Evolutionary conservation across 148 eudicot genomes (phyloP).

Genomic region (Chenopodium suecicum): DNA sequence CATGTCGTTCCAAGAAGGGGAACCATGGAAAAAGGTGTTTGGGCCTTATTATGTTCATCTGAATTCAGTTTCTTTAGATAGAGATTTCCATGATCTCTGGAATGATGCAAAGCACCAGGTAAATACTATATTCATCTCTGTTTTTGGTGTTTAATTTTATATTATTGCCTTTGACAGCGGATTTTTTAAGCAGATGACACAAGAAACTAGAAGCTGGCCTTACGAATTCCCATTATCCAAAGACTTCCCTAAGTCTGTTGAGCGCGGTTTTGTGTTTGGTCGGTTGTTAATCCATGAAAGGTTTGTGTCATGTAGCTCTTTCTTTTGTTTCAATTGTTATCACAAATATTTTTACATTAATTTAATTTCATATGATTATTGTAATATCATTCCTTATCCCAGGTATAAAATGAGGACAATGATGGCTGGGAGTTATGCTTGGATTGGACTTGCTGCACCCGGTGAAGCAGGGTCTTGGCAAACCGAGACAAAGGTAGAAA

Average conservation of each 20-base stretch:
- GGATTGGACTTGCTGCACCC: constrained; percentile 47
- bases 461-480: constrained; percentile 52
- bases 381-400: neutral
- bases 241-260: constrained; percentile 38
- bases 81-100: constrained; percentile 35
- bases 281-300: constrained; percentile 43
- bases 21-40: constrained; percentile 54
- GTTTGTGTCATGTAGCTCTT: constrained; percentile 21
- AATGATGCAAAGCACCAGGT: constrained; percentile 49
- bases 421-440: constrained; percentile 34
- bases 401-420: constrained; percentile 31
- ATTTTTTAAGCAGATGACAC: constrained; percentile 33
- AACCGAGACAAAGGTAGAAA: constrained; percentile 43
- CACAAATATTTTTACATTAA: neutral
- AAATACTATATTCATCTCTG: neutral
- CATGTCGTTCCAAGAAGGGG: constrained; percentile 41
- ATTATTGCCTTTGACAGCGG: constrained; percentile 7
- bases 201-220: constrained; percentile 53
- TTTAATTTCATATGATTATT: neutral
- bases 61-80: constrained; percentile 29
- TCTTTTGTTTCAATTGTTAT: neutral
- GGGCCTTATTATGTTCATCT: constrained; percentile 50
- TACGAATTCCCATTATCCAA: constrained; percentile 41
- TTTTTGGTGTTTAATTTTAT: neutral
- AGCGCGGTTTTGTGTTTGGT: constrained; percentile 45